Conservation (phyloP, 371 early-diverging fungal genomes). For the Mortierella sp. region DNA sequence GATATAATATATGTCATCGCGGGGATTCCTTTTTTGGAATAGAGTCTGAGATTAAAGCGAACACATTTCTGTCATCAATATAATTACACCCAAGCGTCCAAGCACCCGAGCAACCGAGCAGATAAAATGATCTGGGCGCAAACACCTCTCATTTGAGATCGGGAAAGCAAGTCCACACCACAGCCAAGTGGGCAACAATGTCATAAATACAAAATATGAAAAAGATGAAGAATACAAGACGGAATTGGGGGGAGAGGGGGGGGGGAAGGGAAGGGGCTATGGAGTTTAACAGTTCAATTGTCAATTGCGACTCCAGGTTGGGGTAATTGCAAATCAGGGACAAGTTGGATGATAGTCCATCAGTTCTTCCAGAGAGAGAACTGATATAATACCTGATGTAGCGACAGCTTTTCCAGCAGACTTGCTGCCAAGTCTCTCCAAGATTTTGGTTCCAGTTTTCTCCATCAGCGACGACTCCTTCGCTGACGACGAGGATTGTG, state of each 20-base stretch:
- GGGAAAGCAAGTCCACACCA: too few species aligned
- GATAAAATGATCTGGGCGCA: too few species aligned
- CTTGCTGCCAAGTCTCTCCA: slow-evolving; percentile 39
- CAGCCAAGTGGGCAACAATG: too few species aligned
- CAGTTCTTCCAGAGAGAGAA: not conserved
- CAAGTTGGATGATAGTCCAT: not conserved
- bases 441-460: slow-evolving; percentile 36
- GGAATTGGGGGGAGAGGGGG: too few species aligned
- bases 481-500: not conserved
- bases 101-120: too few species aligned
- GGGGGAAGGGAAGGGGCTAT: too few species aligned
- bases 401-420: slow-evolving; percentile 34
- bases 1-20: not conserved
- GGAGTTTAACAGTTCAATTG: too few species aligned
- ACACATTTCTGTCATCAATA: not conserved
- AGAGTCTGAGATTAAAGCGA: slow-evolving; percentile 18
- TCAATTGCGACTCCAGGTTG: too few species aligned
- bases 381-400: slow-evolving; percentile 20
- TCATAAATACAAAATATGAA: too few species aligned
- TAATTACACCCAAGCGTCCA: too few species aligned
- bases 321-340: not conserved
- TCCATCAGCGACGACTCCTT: slow-evolving; percentile 29
- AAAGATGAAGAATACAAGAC: too few species aligned
- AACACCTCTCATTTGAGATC: too few species aligned
- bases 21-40: slow-evolving; percentile 15